Base-by-base conservation (phyloP, 305 asterid genomes). In the Fraxinus sp. region DNA sequence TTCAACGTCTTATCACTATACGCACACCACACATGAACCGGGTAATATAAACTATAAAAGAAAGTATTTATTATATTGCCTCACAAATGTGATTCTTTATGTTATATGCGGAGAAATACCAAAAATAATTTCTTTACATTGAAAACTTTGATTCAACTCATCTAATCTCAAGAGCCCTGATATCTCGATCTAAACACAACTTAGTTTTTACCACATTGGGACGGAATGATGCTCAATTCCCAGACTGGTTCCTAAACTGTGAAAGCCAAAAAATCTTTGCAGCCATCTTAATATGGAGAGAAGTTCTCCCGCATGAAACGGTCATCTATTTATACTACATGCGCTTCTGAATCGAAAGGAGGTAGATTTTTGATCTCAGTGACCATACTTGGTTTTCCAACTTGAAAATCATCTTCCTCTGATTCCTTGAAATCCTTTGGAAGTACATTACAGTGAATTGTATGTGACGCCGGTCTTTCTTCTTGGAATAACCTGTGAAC, bases 391-490 rank as follows among this genome's bases (percentile, higher is more conserved):
- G 93, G 92, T 82, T 85, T 93, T 62, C 90, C 88, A 64, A 80
- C 91, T 64, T 72, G 89, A 78, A 85, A 85, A 81, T 62, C 81
- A 49, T 84, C 87, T 2, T 89, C 83, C 82, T 84, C 90, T 1
- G 87, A 39, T 77, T 90, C 93, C 81, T 87, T 79, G 83, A 81
- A 55, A 55, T 89, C 95, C 84, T 91, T 93, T 1, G 91, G 90
- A 46, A 95, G 95, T 68, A 84, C 88, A 84, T 95, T 95, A 87
- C 99, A 96, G 89, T 96, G 91, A 71, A 96, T 90, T 26, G 92
- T 95, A 85, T 96, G 95, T 73, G 97, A 95, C 35, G 87, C 90
- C 9, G 97, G 97, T 55, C 97, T 91, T 85, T 95, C 98, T 86
- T 91, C 99, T 70, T 92, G 91, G 87, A 95, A 96, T 79, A 93